These are phyloP conservation scores for Galerina marginata DNA, from an alignment of 768 basidiomycete species.

Conservation along the genomic window DNA sequence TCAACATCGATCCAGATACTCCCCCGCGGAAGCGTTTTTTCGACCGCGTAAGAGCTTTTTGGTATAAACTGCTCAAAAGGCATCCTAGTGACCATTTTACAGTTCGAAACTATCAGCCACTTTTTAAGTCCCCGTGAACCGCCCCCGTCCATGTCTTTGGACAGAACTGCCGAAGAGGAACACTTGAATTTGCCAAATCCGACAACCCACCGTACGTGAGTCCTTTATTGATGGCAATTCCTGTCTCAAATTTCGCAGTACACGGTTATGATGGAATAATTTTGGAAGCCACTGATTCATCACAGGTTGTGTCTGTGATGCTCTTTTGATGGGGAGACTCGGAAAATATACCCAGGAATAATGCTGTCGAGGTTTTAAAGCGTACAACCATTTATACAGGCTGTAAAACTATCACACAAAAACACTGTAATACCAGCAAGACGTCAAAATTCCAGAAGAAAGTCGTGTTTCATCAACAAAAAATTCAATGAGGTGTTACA, in stretches of 20 bases:
- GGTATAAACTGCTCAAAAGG: neutral
- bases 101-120: slow-evolving; percentile 82
- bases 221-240: slow-evolving; percentile 10
- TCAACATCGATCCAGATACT: slow-evolving; percentile 52
- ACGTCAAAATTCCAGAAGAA: too few species aligned
- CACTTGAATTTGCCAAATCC: slow-evolving; percentile 69
- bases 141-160: slow-evolving; percentile 80
- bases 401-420: neutral
- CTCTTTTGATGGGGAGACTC: slow-evolving; percentile 50
- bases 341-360: neutral
- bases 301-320: slow-evolving; percentile 76
- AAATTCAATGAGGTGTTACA: too few species aligned
- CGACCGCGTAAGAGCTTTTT: slow-evolving; percentile 56
- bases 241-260: slow-evolving; percentile 42
- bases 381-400: neutral
- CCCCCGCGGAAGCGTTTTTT: slow-evolving; percentile 77
- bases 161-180: slow-evolving; percentile 80
- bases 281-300: slow-evolving; percentile 78
- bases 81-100: neutral
- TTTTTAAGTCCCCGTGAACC: slow-evolving; percentile 77
- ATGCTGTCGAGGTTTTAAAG: too few species aligned
- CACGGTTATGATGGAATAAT: slow-evolving; percentile 85
- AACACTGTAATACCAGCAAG: slow-evolving; percentile 15
- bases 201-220: slow-evolving; percentile 64
- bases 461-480: too few species aligned